Conservation (phyloP, 1,139 yeast species). For the Geotrichum candidum region DNA sequence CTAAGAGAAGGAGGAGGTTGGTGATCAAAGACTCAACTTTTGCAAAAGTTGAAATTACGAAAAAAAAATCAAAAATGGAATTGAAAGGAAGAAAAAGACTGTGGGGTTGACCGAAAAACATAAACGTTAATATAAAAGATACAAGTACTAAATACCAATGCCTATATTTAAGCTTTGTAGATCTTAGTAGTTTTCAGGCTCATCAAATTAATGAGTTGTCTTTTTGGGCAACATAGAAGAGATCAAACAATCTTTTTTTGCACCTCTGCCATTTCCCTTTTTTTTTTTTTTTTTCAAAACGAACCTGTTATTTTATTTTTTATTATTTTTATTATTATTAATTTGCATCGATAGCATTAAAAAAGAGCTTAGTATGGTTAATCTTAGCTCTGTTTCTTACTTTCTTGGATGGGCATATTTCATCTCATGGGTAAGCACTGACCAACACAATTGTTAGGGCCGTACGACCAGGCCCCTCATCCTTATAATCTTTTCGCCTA, state of each 20-base stretch:
- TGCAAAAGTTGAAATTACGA: background rate
- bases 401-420: slow-evolving; percentile 32
- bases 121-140: background rate
- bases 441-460: background rate
- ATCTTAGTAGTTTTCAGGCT: background rate
- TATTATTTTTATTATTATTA: background rate
- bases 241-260: no score
- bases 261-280: no score
- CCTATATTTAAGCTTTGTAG: background rate
- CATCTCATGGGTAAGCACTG: slow-evolving; percentile 27
- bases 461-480: background rate
- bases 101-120: background rate
- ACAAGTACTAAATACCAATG: background rate
- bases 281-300: no score
- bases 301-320: no score
- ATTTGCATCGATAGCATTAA: background rate
- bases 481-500: background rate
- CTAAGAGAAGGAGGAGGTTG: background rate
- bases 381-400: slow-evolving; percentile 20
- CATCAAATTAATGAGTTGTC: no score
- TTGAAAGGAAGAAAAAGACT: background rate
- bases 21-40: background rate
- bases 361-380: slow-evolving; percentile 5
- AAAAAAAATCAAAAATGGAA: background rate
- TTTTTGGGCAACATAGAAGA: no score